Conservation (phyloP, 2,329 filamentous ascomycete genomes). For the Cladobotryum protrusum region DNA sequence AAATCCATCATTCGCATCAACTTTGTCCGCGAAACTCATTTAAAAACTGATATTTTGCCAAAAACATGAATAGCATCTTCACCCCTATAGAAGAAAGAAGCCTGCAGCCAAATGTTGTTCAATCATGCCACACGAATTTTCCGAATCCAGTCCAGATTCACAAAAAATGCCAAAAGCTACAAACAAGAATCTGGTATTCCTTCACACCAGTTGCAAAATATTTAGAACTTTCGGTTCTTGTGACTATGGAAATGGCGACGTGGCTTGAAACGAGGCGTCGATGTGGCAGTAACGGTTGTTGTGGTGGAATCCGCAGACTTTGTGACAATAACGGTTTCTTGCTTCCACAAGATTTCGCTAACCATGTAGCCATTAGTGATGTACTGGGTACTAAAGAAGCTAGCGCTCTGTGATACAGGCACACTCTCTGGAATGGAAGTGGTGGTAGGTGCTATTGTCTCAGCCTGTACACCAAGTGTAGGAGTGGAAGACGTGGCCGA, state of each 20-base stretch:
- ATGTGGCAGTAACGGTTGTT: conserved; percentile 32
- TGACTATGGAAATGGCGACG: conserved; percentile 32
- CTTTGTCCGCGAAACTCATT: conserved; percentile 22
- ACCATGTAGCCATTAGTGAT: conserved; percentile 45
- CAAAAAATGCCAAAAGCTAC: conserved; percentile 14
- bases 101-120: conserved; percentile 29
- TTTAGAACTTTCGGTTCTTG: conserved; percentile 24
- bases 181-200: conserved; percentile 5
- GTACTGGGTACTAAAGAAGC: conserved; percentile 45
- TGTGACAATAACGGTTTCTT: conserved; percentile 49
- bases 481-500: conserved; percentile 2
- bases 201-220: conserved; percentile 8
- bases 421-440: conserved; percentile 12
- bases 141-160: conserved; percentile 33
- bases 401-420: conserved; percentile 29
- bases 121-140: conserved; percentile 27
- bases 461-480: conserved; percentile 4
- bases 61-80: conserved; percentile 26
- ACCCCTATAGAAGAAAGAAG: conserved; percentile 28
- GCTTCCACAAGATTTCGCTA: conserved; percentile 51
- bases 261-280: conserved; percentile 16
- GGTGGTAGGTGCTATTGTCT: conserved; percentile 10
- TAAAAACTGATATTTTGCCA: conserved; percentile 28
- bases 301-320: conserved; percentile 34
- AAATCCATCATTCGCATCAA: conserved; percentile 14